phyloP scores from a whole-genome alignment of 805 yeast species.

The Sugiyamaella valdiviana region DNA sequence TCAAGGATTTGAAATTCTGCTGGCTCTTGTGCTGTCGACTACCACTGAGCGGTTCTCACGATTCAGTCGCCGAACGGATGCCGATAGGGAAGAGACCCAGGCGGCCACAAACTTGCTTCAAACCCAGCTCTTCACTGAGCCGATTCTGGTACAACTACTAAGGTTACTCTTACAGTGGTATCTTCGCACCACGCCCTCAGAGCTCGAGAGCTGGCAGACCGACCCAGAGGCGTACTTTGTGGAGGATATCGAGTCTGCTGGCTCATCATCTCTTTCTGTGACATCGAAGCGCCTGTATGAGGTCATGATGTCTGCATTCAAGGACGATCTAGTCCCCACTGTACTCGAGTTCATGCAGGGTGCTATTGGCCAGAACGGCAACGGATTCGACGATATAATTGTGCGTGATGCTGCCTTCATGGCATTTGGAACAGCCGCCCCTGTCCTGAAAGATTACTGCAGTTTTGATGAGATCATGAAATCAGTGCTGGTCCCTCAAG shows the following conservation, averaged over 20 bases:
- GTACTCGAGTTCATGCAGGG: background rate
- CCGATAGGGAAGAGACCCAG: constrained; percentile 58
- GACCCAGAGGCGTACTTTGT: constrained; percentile 94
- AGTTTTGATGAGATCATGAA: constrained; percentile 61
- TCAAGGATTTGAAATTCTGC: constrained; percentile 50
- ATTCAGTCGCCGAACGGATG: constrained; percentile 48
- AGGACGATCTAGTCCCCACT: background rate
- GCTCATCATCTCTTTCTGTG: constrained; percentile 62
- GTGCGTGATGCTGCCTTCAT: constrained; percentile 62
- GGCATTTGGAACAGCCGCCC: constrained; percentile 74
- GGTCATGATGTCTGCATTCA: constrained; percentile 57
- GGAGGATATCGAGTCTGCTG: constrained; percentile 66
- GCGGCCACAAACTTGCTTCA: constrained; percentile 49
- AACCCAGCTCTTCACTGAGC: constrained; percentile 51
- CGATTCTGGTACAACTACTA: constrained; percentile 50
- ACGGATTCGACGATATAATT: background rate
- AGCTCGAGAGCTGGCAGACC: constrained; percentile 70
- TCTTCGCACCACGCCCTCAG: constrained; percentile 64
- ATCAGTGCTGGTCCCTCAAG: constrained; percentile 64
- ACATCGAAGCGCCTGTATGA: constrained; percentile 83
- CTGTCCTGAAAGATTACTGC: constrained; percentile 56
- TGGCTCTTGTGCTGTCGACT: constrained; percentile 62
- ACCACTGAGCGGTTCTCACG: constrained; percentile 32
- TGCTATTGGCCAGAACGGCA: constrained; percentile 29
- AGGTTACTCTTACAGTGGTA: constrained; percentile 68